Evolutionary conservation across 1,284 basidiomycete genomes (phyloP), one percentile per base, ranked within the genome.

Genomic region (Bondarzewia mesenterica): DNA sequence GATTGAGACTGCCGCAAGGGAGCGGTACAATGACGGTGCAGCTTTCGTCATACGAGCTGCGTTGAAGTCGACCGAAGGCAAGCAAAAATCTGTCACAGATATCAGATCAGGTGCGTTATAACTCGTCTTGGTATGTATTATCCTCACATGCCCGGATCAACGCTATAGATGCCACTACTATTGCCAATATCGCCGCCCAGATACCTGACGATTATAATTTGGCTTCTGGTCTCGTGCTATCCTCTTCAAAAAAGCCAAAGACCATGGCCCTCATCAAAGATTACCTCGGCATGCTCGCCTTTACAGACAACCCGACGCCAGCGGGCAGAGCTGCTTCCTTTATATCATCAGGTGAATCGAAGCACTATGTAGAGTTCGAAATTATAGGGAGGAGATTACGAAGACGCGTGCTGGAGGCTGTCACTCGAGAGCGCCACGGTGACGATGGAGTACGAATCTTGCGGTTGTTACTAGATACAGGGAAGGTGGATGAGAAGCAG

Each of bases 401-500:
- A 60, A 71, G 79, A 56, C 78, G 78, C 16, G 71, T 95, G 12
- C 65, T 97, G 32, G 88, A 93, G 58, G 81, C 87, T 16, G 77
- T 93, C 22, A 80, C 94, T 32, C 73, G 85, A 56, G 89, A 94
- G 57, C 80, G 85, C 55, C 85, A 93, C 60, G 93, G 93, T n/a
- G 74, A 83, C 15, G 81, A 85, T 39, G 93, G 89, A 12, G 84
- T 93, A 2, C 76, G 94, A 32, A 85, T 98, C 46, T 70, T 98
- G 52, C 77, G 87, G 45, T 73, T 97, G 18, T 67, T 99, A 25
- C 66, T 90, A 44, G 82, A 87, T 48, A 85, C 84, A n/a, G 92
- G 91, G n/a, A 96, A 96, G 67, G 84, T 95, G 71, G 91, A 94
- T 53, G 95, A 98, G 66, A 94, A 95, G 62, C 91, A 93, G 71